Conservation (phyloP, 2,329 filamentous ascomycete species). For the Epichloe aotearoae region DNA sequence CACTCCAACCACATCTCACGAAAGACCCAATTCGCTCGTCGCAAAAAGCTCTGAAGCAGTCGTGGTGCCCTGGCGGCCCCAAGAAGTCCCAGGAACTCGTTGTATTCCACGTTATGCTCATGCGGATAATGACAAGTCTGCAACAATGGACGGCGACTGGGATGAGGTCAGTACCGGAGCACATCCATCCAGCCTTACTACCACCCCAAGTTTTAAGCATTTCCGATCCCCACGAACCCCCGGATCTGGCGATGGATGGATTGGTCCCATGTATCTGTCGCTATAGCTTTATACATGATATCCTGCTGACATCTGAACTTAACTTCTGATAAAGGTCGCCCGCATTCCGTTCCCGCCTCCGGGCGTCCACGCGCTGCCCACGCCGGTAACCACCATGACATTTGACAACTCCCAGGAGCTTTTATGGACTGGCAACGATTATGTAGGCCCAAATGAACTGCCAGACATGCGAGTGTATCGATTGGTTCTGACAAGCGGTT, state of each 20-base stretch:
- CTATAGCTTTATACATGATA: neutral
- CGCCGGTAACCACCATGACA: conserved; percentile 63
- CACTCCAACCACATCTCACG: neutral
- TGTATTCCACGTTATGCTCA: conserved; percentile 18
- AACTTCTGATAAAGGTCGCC: conserved; percentile 44
- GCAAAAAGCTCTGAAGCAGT: conserved; percentile 2
- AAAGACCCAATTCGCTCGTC: neutral
- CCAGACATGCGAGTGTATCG: neutral
- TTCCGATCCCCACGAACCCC: neutral
- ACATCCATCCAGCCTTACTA: conserved; percentile 11
- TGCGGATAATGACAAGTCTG: conserved; percentile 23
- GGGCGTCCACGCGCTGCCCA: conserved; percentile 54
- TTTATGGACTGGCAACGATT: conserved; percentile 85
- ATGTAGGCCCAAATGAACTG: conserved; percentile 40
- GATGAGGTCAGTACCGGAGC: conserved; percentile 37
- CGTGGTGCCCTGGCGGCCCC: conserved; percentile 6
- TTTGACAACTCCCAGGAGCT: conserved; percentile 87
- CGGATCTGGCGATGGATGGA: neutral
- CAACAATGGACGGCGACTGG: conserved; percentile 54
- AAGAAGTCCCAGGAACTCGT: neutral
- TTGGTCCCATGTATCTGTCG: neutral
- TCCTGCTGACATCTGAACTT: conserved; percentile 3
- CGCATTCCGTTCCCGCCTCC: conserved; percentile 71
- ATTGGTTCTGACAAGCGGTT: conserved; percentile 12
- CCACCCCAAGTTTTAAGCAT: neutral